Evolutionary conservation across 2,329 filamentous ascomycete genomes (phyloP).

Genomic region (Talaromyces sp.): DNA sequence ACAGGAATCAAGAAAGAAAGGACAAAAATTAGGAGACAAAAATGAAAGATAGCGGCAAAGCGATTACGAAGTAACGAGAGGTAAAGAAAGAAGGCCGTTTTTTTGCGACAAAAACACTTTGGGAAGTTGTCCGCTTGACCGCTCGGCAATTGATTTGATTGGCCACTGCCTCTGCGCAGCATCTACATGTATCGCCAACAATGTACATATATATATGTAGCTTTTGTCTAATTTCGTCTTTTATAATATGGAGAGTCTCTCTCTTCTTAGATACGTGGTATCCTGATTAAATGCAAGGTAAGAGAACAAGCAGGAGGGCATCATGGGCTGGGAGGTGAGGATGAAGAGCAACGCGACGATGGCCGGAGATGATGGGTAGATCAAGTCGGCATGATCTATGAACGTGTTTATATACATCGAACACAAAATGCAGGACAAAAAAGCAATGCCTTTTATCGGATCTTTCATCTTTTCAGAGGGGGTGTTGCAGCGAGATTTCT

Average conservation of each 20-base stretch:
- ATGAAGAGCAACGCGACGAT: not conserved
- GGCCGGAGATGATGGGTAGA: not conserved
- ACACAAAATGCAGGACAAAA: not conserved
- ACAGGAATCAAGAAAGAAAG: not conserved
- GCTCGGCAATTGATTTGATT: slow-evolving; percentile 16
- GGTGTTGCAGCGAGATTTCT: not conserved
- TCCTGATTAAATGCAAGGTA: not conserved
- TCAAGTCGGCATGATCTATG: not conserved
- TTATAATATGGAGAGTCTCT: not conserved
- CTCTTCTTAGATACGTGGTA: not conserved
- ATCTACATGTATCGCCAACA: not conserved
- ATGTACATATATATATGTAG: not conserved
- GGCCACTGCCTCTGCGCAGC: not conserved
- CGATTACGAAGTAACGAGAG: not conserved
- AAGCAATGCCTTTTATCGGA: not conserved
- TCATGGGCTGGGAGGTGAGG: not conserved
- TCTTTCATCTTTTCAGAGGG: not conserved
- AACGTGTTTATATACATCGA: slow-evolving; percentile 5
- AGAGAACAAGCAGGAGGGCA: not conserved
- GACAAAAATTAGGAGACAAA: not conserved
- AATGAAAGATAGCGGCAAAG: not conserved
- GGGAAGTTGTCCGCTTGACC: slow-evolving; percentile 10
- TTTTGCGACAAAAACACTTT: slow-evolving; percentile 12
- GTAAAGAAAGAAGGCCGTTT: not conserved
- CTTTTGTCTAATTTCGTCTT: not conserved